Evolutionary conservation across 305 asterid species (phyloP), one percentile per base, ranked within the genome.

Genomic region (Petunia hybrid): DNA sequence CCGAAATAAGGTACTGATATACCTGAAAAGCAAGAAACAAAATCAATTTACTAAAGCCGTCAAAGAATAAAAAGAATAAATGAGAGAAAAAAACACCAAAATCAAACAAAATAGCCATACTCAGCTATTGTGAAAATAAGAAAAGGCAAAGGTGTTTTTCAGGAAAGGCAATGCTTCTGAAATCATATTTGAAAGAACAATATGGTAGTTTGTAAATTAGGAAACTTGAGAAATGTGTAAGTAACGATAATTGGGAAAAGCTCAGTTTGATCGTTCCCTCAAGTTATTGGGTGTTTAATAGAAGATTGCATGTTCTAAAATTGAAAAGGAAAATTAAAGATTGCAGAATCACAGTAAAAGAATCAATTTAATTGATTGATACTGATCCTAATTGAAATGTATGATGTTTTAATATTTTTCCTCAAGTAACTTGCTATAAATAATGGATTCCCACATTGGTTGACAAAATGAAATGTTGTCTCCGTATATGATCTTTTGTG

Each of bases 1-100:
- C 93, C 0, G 95, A 90, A 45, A 88, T 86, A 41, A 95, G 88
- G 87, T 85, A 91, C 63, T 82, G 88, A 80, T 95, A 92, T 59
- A 95, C 99, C 99, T 94, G 92, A 77, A 89, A 16, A 60, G 66
- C 61, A 14, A 45, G n/a, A 41, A 41, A 13, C 31, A 22, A 22
- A 22, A 22, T 22, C 31, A 22, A 22, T 22, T 22, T 22, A 22
- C 31, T 22, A 22, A 22, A 22, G 31, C 31, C 31, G 31, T 22
- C 31, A 22, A 22, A 22, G 92, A 77, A 89, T 35, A 60, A 63
- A 43, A 14, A 45, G n/a, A 41, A 41, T 14, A 64, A 64, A 36
- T 64, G 45, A 12, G 7, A 67, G 31, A 67, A n/a, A 2, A 6
- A 68, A 42, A 3, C 40, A 16, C 40, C 76, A 69, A 22, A 22